These are phyloP conservation scores for Centrapalus pauciflorus DNA, from an alignment of 129 eudicot genomes.

Conservation along the genomic window DNA sequence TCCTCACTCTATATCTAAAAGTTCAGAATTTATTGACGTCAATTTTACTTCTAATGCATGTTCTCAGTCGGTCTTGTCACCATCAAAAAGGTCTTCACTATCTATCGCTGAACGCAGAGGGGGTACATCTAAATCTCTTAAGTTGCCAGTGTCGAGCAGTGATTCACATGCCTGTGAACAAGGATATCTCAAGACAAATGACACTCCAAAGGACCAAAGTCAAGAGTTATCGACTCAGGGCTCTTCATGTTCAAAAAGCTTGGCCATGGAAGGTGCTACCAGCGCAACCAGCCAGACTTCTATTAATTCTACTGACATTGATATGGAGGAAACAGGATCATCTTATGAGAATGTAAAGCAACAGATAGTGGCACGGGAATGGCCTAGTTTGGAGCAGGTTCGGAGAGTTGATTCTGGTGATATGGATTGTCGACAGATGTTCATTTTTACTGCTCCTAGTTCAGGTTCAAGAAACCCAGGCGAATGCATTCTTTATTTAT, in stretches of 20 bases:
- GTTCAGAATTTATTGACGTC: conserved; percentile 55
- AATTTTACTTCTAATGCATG: conserved; percentile 40
- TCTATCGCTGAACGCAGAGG: conserved; percentile 78
- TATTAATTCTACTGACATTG: too few species aligned
- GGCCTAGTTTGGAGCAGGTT: conserved; percentile 56
- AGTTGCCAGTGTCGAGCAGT: conserved; percentile 34
- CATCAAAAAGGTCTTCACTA: conserved; percentile 44
- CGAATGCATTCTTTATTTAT: conserved; percentile 35
- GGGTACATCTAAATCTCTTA: conserved; percentile 34
- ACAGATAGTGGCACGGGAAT: conserved; percentile 39
- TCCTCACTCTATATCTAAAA: conserved; percentile 50
- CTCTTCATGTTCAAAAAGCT: conserved; percentile 11
- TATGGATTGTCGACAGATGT: conserved; percentile 37
- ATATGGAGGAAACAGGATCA: neutral
- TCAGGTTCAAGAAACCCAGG: conserved; percentile 20
- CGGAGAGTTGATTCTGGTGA: conserved; percentile 21
- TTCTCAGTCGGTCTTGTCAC: conserved; percentile 16
- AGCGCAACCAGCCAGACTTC: too few species aligned
- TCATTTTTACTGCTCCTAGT: conserved; percentile 33
- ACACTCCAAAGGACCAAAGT: conserved; percentile 5
- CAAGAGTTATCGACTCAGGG: conserved; percentile 10
- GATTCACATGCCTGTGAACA: conserved; percentile 22
- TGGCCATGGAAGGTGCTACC: too few species aligned
- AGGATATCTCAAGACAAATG: conserved; percentile 5
- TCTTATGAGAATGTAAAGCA: conserved; percentile 7